These are phyloP conservation scores for Eruca vesicaria DNA, from an alignment of 441 rosid genomes.

Conservation along the genomic window DNA sequence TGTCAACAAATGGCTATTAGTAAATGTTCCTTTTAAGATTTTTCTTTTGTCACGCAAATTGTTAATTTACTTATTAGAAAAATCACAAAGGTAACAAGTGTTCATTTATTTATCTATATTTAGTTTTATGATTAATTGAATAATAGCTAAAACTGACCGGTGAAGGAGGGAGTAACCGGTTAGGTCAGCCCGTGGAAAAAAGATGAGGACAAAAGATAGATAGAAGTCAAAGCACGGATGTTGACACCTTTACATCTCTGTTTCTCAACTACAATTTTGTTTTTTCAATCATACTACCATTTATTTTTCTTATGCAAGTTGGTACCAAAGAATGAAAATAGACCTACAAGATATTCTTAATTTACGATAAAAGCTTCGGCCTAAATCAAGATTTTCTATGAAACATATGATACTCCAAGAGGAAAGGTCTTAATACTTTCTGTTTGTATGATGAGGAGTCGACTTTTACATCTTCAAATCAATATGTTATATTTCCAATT, in stretches of 20 bases:
- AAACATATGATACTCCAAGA: slow-evolving; percentile 17
- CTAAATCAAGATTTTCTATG: not conserved
- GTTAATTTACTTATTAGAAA: not conserved
- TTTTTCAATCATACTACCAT: not conserved
- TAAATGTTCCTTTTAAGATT: not conserved
- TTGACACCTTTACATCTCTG: slow-evolving; percentile 33
- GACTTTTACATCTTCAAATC: not conserved
- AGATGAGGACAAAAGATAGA: slow-evolving; percentile 28
- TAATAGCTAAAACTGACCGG: slow-evolving; percentile 28
- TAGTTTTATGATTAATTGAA: not conserved
- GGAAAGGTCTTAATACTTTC: slow-evolving; percentile 3
- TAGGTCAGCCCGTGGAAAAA: slow-evolving; percentile 30
- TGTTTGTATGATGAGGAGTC: slow-evolving; percentile 3
- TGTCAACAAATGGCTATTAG: not conserved
- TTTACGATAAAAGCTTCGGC: slow-evolving; percentile 17
- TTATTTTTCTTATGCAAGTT: slow-evolving; percentile 9
- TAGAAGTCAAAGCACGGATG: slow-evolving; percentile 39
- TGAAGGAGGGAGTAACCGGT: slow-evolving; percentile 27
- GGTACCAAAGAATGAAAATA: slow-evolving; percentile 6
- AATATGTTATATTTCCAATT: slow-evolving; percentile 1
- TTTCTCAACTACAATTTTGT: slow-evolving; percentile 23
- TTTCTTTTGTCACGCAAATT: not conserved
- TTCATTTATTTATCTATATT: not conserved
- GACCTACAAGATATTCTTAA: slow-evolving; percentile 16
- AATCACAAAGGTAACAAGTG: not conserved